Evolutionary conservation across 495 filamentous ascomycete genomes (phyloP).

Genomic region (Tuber melanosporum): DNA sequence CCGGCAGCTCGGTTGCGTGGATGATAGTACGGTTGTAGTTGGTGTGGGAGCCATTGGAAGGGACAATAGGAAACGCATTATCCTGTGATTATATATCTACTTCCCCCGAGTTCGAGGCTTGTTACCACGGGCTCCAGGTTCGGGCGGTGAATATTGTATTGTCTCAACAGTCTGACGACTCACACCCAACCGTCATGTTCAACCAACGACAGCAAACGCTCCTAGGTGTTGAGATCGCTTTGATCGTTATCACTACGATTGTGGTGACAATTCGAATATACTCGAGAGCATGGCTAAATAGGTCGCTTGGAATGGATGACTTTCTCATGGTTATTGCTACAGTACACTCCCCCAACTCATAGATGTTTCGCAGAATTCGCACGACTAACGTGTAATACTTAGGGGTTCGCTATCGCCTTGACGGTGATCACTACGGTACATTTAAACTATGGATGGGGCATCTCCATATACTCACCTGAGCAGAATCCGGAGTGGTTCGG

Average conservation of each 20-base stretch:
- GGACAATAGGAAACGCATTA: neutral
- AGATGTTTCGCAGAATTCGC: neutral
- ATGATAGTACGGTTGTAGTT: neutral
- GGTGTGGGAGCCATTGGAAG: neutral
- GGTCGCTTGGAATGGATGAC: neutral
- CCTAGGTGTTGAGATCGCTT: slow-evolving; percentile 9
- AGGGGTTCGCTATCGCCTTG: neutral
- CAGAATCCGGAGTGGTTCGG: neutral
- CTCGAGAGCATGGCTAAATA: slow-evolving; percentile 31
- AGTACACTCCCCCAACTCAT: neutral
- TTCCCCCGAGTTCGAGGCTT: neutral
- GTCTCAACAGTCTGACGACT: neutral
- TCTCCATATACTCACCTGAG: neutral
- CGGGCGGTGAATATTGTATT: neutral
- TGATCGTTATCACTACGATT: slow-evolving; percentile 24
- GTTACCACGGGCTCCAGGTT: neutral
- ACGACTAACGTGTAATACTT: neutral
- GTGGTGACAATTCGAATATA: slow-evolving; percentile 27
- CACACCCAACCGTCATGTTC: neutral
- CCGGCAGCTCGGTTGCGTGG: neutral
- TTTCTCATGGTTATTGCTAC: slow-evolving; percentile 1
- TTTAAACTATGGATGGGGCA: neutral
- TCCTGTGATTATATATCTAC: slow-evolving; percentile 2
- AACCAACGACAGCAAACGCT: neutral
- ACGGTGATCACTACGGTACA: neutral